Evolutionary conservation across 805 yeast species (phyloP), one percentile per base, ranked within the genome.

Genomic region (Peterozyma xylosa): DNA sequence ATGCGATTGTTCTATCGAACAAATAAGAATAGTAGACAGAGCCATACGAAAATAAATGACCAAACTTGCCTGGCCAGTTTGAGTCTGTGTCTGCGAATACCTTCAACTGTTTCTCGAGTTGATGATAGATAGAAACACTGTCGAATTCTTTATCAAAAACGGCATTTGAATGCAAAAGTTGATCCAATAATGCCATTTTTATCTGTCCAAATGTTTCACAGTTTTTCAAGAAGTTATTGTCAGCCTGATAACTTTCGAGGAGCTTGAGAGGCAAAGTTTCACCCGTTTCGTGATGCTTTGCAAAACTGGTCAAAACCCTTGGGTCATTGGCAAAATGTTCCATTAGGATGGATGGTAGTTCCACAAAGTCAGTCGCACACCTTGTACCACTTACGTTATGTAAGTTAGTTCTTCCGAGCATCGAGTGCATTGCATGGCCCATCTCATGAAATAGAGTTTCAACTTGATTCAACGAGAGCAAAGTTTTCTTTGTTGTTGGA

Each of bases 361-460:
- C 99, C 14, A 93, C 99, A 65, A 93, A 93, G 60, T 93, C 99
- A 0, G 98, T 87, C 4, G 87, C 85, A 59, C 98, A 91, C 47
- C 99, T 73, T 0, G 99, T 93, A 3, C 99, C 99, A 32, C 95
- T 82, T 9, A 91, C 83, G 59, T 89, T 93, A 59, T 93, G 99
- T 42, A 91, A 65, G 37, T 82, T 72, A 0, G 99, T 93, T 49
- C 91, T 74, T 0, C 98, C 99, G 16, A 93, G 66, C 96, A 93
- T 91, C 2, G 97, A 87, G 60, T 93, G 99, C 78, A 93, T 85
- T 1, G 98, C 98, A 62, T 93, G 99, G 1, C 99, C 99, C 96
- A 93, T 89, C 63, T 93, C 99, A 63, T 93, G 99, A 67, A 93
- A 93, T 15, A 93, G 66, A 0, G 99, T 93, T 54, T 91, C 96